Evolutionary conservation across 1,139 yeast genomes (phyloP).

Genomic region (Debaryomycetaceae sp.): DNA sequence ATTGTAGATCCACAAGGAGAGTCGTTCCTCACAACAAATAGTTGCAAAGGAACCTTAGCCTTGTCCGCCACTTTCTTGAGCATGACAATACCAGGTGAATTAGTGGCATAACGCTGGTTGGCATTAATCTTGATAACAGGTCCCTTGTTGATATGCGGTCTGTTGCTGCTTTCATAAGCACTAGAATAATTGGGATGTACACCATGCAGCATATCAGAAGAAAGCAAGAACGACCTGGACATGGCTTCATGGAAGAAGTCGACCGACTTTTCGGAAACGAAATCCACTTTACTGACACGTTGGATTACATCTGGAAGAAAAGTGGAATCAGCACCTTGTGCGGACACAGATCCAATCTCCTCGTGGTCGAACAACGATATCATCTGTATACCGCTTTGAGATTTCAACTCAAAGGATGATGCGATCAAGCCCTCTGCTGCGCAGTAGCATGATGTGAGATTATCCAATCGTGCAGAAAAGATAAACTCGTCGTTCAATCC

Average conservation of each 20-base stretch:
- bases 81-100: slow-evolving; percentile 82
- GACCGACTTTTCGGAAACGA: slow-evolving; percentile 10
- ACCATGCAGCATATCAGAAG: slow-evolving; percentile 97
- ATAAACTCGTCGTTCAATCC: slow-evolving; percentile 89
- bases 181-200: slow-evolving; percentile 87
- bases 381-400: slow-evolving; percentile 60
- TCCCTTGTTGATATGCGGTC: slow-evolving; percentile 80
- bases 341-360: slow-evolving; percentile 89
- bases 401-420: slow-evolving; percentile 38
- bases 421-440: slow-evolving; percentile 69
- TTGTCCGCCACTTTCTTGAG: slow-evolving; percentile 67
- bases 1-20: slow-evolving; percentile 96
- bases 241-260: slow-evolving; percentile 55
- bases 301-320: slow-evolving; percentile 75
- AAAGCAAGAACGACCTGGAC: slow-evolving; percentile 81
- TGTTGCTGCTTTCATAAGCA: slow-evolving; percentile 72
- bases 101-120: slow-evolving; percentile 92
- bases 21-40: slow-evolving; percentile 88
- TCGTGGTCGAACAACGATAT: slow-evolving; percentile 90
- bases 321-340: slow-evolving; percentile 95
- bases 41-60: slow-evolving; percentile 66
- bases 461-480: slow-evolving; percentile 91
- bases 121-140: slow-evolving; percentile 94
- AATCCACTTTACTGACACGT: slow-evolving; percentile 53
- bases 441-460: slow-evolving; percentile 81